Percentiles rank a stretch among this genome's conserved stretches.
Evolutionary conservation across 805 yeast species (phyloP).

Genomic region (Lipomyces kockii): DNA sequence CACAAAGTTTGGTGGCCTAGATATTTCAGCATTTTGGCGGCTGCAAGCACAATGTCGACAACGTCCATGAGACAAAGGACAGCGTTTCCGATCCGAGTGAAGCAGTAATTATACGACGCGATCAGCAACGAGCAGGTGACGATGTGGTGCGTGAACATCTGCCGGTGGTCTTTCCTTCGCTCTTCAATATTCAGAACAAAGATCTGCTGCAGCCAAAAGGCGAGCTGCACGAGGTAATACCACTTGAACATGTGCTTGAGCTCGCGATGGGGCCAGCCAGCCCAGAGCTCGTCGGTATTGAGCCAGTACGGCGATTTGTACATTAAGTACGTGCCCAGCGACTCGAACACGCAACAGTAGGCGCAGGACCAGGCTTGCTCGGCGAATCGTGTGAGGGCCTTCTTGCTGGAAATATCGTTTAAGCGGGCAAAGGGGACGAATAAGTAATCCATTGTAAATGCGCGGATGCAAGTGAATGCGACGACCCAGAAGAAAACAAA

Average conservation of each 20-base stretch:
- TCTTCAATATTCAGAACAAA: conserved; percentile 77
- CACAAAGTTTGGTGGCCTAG: conserved; percentile 63
- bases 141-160: conserved; percentile 89
- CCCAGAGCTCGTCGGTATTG: conserved; percentile 62
- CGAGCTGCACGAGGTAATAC: conserved; percentile 74
- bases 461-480: conserved; percentile 61
- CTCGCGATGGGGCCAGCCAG: conserved; percentile 74
- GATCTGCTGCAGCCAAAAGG: conserved; percentile 80
- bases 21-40: conserved; percentile 79
- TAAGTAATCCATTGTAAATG: conserved; percentile 61
- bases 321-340: conserved; percentile 63
- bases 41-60: conserved; percentile 71
- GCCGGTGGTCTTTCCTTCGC: conserved; percentile 77
- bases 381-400: conserved; percentile 69
- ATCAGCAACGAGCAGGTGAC: conserved; percentile 69
- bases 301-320: conserved; percentile 61
- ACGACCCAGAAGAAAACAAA: conserved; percentile 60
- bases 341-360: conserved; percentile 62
- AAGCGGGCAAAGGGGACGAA: conserved; percentile 60
- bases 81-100: conserved; percentile 76
- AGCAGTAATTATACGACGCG: conserved; percentile 76
- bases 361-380: conserved; percentile 83
- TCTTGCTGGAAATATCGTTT: conserved; percentile 52
- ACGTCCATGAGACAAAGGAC: conserved; percentile 81
- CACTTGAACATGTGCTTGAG: conserved; percentile 59